Base-by-base conservation (phyloP, 306 rosid species). In the Vigna trinervia region DNA sequence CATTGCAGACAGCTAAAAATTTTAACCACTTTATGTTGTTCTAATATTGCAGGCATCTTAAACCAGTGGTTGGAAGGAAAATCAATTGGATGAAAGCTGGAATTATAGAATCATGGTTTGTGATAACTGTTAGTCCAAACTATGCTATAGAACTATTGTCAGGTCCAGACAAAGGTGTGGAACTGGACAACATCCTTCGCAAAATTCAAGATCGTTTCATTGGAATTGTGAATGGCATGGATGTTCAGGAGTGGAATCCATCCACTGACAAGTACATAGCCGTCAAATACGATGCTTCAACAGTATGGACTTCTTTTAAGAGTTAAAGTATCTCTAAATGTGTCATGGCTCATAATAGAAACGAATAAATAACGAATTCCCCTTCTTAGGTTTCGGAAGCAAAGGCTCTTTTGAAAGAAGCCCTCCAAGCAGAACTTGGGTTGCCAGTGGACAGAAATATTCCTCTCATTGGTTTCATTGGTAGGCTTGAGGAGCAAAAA, bases 401-500 rank as follows among this genome's bases (percentile, higher is more conserved):
- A 54, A 92, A 95, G 78, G 85, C 86, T 53, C 76, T 95, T 66
- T 50, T 91, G 81, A 95, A 95, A 87, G 99, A 95, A 89, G 87
- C 89, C 48, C 96, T 95, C 59, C 99, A 95, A 87, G 97, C 97
- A 30, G 97, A 95, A 88, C 91, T 89, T 46, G 97, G 99, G 30
- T 88, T 95, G 83, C 99, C 97, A 0, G 87, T 95, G 23, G 96
- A 89, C 82, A 87, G 75, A 85, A 78, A 79, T 51, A 79, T 91
- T 83, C 99, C 99, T 8, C 76, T 95, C 73, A 84, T 95, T 12
- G 93, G 89, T 65, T 95, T 92, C 80, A 88, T 95, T 20, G 99
- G 99, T 48, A 92, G 99, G 65, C 96, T 95, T 32, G 99, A 95
- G 81, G 99, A 95, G 87, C 99, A 95, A 84, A 95, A 95, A 77